These are phyloP conservation scores for Scedosporium boydii DNA, from an alignment of 2,329 filamentous ascomycete genomes.

Conservation along the genomic window DNA sequence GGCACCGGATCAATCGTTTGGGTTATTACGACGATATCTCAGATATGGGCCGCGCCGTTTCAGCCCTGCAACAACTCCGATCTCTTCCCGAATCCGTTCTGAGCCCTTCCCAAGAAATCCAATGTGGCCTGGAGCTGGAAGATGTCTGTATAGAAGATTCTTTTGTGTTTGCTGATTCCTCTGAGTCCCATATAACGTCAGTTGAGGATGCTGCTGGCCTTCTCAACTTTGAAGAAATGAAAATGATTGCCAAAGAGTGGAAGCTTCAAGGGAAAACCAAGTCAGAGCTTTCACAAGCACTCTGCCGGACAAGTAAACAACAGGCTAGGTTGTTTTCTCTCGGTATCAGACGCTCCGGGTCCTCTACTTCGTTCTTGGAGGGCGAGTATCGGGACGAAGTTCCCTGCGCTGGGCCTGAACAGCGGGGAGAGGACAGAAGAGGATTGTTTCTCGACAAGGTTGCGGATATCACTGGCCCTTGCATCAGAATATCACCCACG, in stretches of 20 bases:
- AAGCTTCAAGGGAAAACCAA: conserved; percentile 87
- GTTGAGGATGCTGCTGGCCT: conserved; percentile 78
- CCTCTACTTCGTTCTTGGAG: conserved; percentile 17
- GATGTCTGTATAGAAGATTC: conserved; percentile 36
- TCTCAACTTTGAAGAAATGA: conserved; percentile 81
- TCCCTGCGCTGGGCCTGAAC: background rate
- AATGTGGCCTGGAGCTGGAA: conserved; percentile 27
- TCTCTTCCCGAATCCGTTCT: conserved; percentile 36
- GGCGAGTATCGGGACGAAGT: conserved; percentile 17
- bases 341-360: conserved; percentile 20
- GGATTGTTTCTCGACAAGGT: conserved; percentile 69
- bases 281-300: conserved; percentile 62
- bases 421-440: conserved; percentile 51
- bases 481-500: conserved; percentile 66
- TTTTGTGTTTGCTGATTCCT: conserved; percentile 76
- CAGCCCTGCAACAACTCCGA: conserved; percentile 49
- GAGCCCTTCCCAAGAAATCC: conserved; percentile 11
- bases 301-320: conserved; percentile 62
- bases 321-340: conserved; percentile 68
- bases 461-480: conserved; percentile 66
- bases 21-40: conserved; percentile 77
- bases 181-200: conserved; percentile 61
- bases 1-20: conserved; percentile 74
- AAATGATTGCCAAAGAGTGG: conserved; percentile 71
- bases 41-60: conserved; percentile 58